Base-by-base conservation (phyloP, 2,329 filamentous ascomycete species). In the Hypoxylon sp. region DNA sequence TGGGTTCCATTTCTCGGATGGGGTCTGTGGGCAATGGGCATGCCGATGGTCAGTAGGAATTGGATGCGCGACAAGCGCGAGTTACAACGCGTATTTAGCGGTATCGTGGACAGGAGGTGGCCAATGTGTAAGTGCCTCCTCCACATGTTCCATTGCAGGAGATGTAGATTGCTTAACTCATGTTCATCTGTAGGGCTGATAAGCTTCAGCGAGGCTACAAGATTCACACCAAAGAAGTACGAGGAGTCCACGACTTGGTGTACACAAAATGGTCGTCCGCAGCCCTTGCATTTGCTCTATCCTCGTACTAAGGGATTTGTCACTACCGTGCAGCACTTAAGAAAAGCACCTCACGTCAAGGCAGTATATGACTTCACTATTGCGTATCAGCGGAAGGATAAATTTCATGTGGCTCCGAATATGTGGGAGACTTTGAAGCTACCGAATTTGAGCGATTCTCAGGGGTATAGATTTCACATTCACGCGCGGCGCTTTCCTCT, bases 1-100 rank as follows among this genome's bases (percentile, higher is more conserved):
- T 82, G 83, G 78, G 85, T 90, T 11, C 88, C 88, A 3, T 86
- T 91, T 66, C 80, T 90, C 6, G 88, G 88, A 17, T 90, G 88
- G 88, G 88, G 87, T 1, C 80, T 90, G 35, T 89, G 87, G 87
- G 87, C 85, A 3, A 88, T 90, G 83, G 87, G 87, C 2, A 89
- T 90, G 86, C 88, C 88, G 5, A 82, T 90, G 78, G 87, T 90
- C 22, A 88, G 83, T 73, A 80, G 88, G 57, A 85, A 86, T 59
- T 90, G 88, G 88, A 82, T 84, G 72, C 81, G 81, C 65, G 88
- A 91, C 75, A 81, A 83, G 73, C 77, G 76, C 14, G 87, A 90
- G 78, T 81, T 91, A 71, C 82, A 87, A 54, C 81, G 83, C 26
- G 85, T 90, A 10, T 90, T 91, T 73, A 73, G 80, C 5, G 85